Evolutionary conservation across 306 rosid genomes (phyloP), one percentile per base, ranked within the genome.

Genomic region (Gillenia trifoliata): DNA sequence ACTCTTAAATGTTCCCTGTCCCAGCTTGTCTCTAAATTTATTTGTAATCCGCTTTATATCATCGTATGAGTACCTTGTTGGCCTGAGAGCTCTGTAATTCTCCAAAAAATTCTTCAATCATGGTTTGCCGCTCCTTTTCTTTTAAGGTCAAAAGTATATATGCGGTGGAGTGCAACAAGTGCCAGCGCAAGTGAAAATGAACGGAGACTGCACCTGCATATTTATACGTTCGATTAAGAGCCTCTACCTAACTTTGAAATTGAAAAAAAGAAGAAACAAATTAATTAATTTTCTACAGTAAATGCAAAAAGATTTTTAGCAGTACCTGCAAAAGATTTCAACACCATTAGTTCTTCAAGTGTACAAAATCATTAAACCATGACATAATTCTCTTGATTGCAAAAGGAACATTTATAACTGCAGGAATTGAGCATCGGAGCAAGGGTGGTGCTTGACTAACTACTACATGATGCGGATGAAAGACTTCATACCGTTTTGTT

Each of bases 81-180:
- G 66, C 40, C 31, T 61, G 66, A 28, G 66, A 61, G 66, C 25
- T 62, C n/a, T 8, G 23, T 62, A 62, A 9, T 62, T 62, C 30
- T n/a, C n/a, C 66, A 40, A 62, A 62, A 62, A 62, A 62, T 62
- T 62, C 66, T 62, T 62, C 41, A 8, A 62, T 62, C 66, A 62
- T 62, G n/a, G 23, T 61, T 62, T 62, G 40, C 1, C 8, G 11
- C 16, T 57, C 1, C 31, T 13, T 60, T 15, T 29, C n/a, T 1
- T 17, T 62, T 3, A n/a, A n/a, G 8, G 41, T 2, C 40, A n/a
- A 29, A 62, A 29, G 38, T 8, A 17, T 62, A 17, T 6, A 30
- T 0, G 1, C 25, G 23, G 30, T 62, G 23, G 29, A 62, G 66
- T 0, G 13, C 22, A 3, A 29, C 22, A 8, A 62, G 38, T 15